phyloP scores from a whole-genome alignment of 2,329 filamentous ascomycete species.

The Cordyceps militaris region DNA sequence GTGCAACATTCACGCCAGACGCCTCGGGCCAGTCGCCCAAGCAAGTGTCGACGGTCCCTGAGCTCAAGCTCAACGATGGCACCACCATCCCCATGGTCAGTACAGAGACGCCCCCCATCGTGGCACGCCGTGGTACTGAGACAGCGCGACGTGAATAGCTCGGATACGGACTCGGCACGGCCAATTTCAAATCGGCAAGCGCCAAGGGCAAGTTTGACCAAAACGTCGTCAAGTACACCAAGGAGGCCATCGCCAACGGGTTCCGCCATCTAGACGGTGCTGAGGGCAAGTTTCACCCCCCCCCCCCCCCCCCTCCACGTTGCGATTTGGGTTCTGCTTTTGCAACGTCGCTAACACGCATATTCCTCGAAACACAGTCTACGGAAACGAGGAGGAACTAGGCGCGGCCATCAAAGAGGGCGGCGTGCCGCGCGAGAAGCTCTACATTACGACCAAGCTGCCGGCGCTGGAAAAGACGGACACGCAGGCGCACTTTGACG shows the following conservation, averaged over 20 bases:
- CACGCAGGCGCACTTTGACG: slow-evolving; percentile 44
- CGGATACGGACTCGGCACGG: slow-evolving; percentile 66
- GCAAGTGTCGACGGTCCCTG: slow-evolving; percentile 41
- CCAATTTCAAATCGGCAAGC: slow-evolving; percentile 47
- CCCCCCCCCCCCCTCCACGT: not conserved
- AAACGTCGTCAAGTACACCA: slow-evolving; percentile 40
- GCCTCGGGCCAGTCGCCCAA: slow-evolving; percentile 34
- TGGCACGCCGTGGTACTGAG: not conserved
- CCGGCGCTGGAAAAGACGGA: slow-evolving; percentile 32
- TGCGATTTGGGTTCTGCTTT: too few relatives aligned
- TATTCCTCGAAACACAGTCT: slow-evolving; percentile 33
- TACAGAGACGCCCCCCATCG: slow-evolving; percentile 13
- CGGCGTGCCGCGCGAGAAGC: slow-evolving; percentile 56
- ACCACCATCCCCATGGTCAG: slow-evolving; percentile 61
- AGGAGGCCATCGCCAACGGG: slow-evolving; percentile 60
- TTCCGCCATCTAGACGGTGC: slow-evolving; percentile 71
- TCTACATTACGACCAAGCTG: slow-evolving; percentile 62
- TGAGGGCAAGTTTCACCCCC: slow-evolving; percentile 41
- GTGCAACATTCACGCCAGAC: slow-evolving; percentile 31
- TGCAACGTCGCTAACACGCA: not conserved
- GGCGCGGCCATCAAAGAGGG: slow-evolving; percentile 63
- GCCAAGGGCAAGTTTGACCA: slow-evolving; percentile 46
- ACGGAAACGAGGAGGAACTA: slow-evolving; percentile 62
- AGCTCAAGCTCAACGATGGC: slow-evolving; percentile 66
- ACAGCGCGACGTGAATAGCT: slow-evolving; percentile 39